Base-by-base conservation (phyloP, 1,139 yeast species). In the Taphrina confusa region DNA sequence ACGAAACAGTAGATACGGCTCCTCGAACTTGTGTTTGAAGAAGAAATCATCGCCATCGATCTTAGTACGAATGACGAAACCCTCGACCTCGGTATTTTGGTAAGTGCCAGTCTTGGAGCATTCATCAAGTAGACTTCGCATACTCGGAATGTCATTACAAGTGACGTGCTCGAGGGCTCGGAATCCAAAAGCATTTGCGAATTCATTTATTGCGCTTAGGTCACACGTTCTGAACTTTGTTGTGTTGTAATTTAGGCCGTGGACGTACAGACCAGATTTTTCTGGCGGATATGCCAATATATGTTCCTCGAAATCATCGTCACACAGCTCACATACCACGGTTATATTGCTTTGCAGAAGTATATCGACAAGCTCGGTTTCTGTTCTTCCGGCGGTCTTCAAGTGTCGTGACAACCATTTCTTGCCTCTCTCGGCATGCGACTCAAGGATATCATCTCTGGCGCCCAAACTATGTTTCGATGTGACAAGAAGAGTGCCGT, bases 1-100 rank as follows among this genome's bases (percentile, higher is more conserved):
- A 62, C 99, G 79, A 71, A 90, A 94, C 77, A 94, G 79, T 57
- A 89, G 75, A 68, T 94, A 94, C 0, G 98, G 98, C 72, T 94
- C 96, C 66, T 90, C 96, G 71, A 94, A 92, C 72, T 94, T 94
- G 75, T 78, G 92, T 74, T 94, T 94, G 80, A 90, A 94, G 72
- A 94, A 89, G 68, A 80, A 89, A 64, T 83, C 85, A 6, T 42
- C 34, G 2, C 39, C 46, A 12, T 46, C 69, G 14, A 61, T 66
- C 14, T 65, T 62, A 66, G 92, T 82, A 57, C 98, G 77, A 4
- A 94, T 77, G 1, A 94, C 99, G 74, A 92, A 94, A 0, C 99
- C 99, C 74, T 94, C 99, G 4, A 88, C 80, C 66, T 89, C 97
- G 46, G 77, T 74, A 1, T 79, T 83, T 0, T 85, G 74, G 74